These are phyloP conservation scores for Penicillium manginii DNA, from an alignment of 495 filamentous ascomycete genomes.

Conservation along the genomic window DNA sequence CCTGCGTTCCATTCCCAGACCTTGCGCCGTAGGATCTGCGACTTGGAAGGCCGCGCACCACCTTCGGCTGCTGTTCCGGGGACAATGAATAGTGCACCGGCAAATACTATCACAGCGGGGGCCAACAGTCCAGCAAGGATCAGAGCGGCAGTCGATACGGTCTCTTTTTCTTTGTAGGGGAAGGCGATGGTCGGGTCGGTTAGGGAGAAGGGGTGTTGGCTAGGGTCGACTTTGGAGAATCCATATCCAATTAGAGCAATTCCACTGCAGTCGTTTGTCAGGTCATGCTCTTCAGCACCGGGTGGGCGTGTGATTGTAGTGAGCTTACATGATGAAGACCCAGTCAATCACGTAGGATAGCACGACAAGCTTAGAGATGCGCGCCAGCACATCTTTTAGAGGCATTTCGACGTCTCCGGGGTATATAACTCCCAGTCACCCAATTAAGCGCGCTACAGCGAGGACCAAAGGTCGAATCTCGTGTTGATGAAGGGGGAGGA, in stretches of 20 bases:
- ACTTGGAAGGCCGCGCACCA: conserved; percentile 25
- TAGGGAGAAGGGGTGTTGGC: conserved; percentile 51
- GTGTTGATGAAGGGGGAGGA: neutral
- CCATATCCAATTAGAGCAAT: conserved; percentile 51
- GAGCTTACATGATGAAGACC: conserved; percentile 53
- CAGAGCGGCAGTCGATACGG: conserved; percentile 55
- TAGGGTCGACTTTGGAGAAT: conserved; percentile 45
- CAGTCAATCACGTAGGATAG: conserved; percentile 58
- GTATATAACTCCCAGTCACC: neutral
- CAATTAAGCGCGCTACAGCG: neutral
- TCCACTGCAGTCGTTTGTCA: conserved; percentile 30
- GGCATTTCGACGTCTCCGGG: neutral
- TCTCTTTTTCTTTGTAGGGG: conserved; percentile 57
- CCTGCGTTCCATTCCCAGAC: conserved; percentile 68
- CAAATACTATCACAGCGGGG: conserved; percentile 55
- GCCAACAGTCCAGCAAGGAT: conserved; percentile 53
- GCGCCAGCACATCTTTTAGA: conserved; percentile 10
- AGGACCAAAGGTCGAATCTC: neutral
- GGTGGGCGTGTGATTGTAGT: neutral
- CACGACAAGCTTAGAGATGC: conserved; percentile 43
- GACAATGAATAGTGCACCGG: conserved; percentile 52
- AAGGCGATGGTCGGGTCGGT: conserved; percentile 61
- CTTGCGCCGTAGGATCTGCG: conserved; percentile 30
- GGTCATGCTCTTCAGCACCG: neutral
- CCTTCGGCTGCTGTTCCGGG: conserved; percentile 43